A percentile compares a stretch with the other conserved stretches of the same genome.
phyloP scores from a whole-genome alignment of 495 filamentous ascomycete genomes.

The Penicillium malachiteum region DNA sequence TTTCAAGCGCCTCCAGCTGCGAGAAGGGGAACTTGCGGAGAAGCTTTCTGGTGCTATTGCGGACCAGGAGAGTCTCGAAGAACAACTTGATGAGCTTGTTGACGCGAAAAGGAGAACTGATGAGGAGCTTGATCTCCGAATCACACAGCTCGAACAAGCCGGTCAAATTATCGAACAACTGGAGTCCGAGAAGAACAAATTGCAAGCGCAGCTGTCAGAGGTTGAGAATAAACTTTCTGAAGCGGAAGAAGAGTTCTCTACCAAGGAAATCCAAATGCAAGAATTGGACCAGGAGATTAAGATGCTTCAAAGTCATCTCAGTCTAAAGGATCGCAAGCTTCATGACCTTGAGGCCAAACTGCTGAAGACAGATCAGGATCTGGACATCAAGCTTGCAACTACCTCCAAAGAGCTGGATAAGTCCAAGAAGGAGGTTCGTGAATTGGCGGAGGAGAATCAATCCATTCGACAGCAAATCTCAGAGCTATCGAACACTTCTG shows the following conservation, averaged over 20 bases:
- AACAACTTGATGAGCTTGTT: constrained; percentile 86
- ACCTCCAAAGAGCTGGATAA: constrained; percentile 78
- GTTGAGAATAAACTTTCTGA: constrained; percentile 67
- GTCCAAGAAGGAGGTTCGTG: constrained; percentile 66
- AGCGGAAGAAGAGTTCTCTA: constrained; percentile 61
- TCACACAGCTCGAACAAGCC: constrained; percentile 85
- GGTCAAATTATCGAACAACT: constrained; percentile 79
- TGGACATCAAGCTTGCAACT: constrained; percentile 82
- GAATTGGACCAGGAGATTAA: constrained; percentile 77
- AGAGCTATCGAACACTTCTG: constrained; percentile 87
- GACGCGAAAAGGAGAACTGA: constrained; percentile 87
- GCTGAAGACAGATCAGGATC: constrained; percentile 81
- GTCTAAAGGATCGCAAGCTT: constrained; percentile 84
- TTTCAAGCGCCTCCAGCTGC: constrained; percentile 86
- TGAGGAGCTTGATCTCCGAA: constrained; percentile 74
- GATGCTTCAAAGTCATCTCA: constrained; percentile 88
- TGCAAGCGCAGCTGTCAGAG: constrained; percentile 63
- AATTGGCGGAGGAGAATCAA: constrained; percentile 77
- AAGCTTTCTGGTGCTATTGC: constrained; percentile 91
- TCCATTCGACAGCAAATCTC: constrained; percentile 82
- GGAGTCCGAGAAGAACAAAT: constrained; percentile 77
- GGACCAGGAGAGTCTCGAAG: constrained; percentile 91
- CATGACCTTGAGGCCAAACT: constrained; percentile 85
- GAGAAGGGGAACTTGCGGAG: constrained; percentile 85
- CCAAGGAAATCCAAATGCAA: constrained; percentile 70